These are phyloP conservation scores for Venturia aucupariae DNA, from an alignment of 2,329 filamentous ascomycete genomes.

Conservation along the genomic window DNA sequence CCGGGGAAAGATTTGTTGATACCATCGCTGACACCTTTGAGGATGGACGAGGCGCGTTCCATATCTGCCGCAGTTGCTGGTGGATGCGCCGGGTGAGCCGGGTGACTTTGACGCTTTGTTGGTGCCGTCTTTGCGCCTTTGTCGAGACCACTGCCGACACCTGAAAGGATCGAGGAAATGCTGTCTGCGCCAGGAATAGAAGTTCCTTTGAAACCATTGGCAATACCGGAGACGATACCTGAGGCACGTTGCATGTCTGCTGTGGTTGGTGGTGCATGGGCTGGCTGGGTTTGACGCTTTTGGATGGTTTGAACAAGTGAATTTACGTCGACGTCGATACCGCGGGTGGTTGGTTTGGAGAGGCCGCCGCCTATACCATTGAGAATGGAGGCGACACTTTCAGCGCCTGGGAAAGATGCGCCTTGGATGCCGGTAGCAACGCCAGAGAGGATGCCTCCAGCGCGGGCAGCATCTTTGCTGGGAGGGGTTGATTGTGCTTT, in stretches of 20 bases:
- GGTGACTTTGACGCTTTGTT: neutral
- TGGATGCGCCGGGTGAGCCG: neutral
- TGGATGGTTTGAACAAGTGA: neutral
- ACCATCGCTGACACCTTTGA: neutral
- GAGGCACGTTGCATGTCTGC: neutral
- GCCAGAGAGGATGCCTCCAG: neutral
- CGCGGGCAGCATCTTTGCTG: neutral
- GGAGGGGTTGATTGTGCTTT: neutral
- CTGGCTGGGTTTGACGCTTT: neutral
- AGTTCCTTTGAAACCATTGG: neutral
- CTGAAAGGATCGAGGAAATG: neutral
- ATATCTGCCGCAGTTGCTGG: neutral
- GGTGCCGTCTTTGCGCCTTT: neutral
- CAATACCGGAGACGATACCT: neutral
- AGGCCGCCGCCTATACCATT: neutral
- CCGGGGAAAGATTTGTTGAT: neutral
- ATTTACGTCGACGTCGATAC: neutral
- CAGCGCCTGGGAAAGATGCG: neutral
- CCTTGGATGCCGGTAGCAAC: neutral
- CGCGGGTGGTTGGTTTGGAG: neutral
- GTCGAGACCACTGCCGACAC: neutral
- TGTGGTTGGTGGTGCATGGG: neutral
- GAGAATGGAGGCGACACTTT: neutral
- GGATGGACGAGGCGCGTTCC: neutral
- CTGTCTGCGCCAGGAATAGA: neutral